Evolutionary conservation across 2,329 filamentous ascomycete genomes (phyloP).

Genomic region (Neobulgaria alba): DNA sequence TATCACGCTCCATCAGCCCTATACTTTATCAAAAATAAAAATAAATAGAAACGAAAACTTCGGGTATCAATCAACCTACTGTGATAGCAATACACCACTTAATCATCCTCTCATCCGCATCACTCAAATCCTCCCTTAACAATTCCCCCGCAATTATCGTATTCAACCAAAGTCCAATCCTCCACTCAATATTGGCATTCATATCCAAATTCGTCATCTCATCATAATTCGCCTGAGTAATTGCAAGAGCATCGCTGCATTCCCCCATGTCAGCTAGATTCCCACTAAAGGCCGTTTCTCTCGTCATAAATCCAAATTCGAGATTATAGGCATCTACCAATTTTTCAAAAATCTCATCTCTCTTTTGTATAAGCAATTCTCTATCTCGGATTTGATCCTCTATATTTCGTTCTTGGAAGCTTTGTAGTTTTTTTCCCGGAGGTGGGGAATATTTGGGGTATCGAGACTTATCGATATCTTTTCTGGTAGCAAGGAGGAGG

Average conservation of each 20-base stretch:
- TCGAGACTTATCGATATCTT: too few species aligned
- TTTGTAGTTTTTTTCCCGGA: too few species aligned
- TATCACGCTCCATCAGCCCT: conserved; percentile 1
- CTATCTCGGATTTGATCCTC: too few species aligned
- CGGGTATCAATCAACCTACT: conserved; percentile 1
- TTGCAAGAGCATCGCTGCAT: too few species aligned
- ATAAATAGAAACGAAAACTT: neutral
- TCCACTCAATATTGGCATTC: neutral
- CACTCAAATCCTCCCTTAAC: conserved; percentile 9
- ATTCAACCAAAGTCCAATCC: conserved; percentile 1
- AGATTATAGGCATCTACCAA: too few species aligned
- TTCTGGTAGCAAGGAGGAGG: too few species aligned
- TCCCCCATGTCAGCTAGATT: neutral
- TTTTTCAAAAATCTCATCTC: too few species aligned
- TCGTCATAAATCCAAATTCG: conserved; percentile 2
- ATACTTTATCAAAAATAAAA: too few species aligned
- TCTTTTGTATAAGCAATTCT: too few species aligned
- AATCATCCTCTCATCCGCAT: conserved; percentile 9
- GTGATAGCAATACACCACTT: conserved; percentile 12
- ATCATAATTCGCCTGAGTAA: too few species aligned
- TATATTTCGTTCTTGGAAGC: too few species aligned
- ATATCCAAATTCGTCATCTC: conserved; percentile 6
- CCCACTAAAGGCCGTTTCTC: neutral
- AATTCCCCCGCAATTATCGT: conserved; percentile 3
- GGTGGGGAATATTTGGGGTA: too few species aligned